phyloP scores from a whole-genome alignment of 371 early-diverging fungal genomes.

The Parasitella parasitica region DNA sequence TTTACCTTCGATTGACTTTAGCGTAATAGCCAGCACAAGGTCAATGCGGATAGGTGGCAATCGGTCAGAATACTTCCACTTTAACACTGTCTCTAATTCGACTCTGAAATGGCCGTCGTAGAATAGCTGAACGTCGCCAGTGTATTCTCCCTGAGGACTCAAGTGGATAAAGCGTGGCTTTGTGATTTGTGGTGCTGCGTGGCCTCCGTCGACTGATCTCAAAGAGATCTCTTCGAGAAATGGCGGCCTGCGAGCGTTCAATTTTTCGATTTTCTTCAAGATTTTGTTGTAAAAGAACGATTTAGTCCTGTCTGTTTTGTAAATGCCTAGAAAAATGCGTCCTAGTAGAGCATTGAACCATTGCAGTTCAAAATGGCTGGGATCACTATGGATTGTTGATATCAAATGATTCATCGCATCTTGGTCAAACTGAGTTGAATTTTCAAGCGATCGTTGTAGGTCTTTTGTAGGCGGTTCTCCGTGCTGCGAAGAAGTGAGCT shows the following conservation, averaged over 20 bases:
- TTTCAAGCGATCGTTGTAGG: slow-evolving; percentile 11
- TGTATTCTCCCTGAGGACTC: slow-evolving; percentile 69
- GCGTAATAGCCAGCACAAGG: slow-evolving; percentile 74
- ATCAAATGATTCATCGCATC: slow-evolving; percentile 56
- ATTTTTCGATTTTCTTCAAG: slow-evolving; percentile 58
- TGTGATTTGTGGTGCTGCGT: slow-evolving; percentile 79
- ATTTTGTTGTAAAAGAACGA: slow-evolving; percentile 65
- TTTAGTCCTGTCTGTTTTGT: slow-evolving; percentile 63
- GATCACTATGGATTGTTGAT: slow-evolving; percentile 54
- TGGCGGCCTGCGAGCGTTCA: slow-evolving; percentile 67
- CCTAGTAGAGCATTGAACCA: slow-evolving; percentile 93
- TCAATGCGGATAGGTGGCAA: slow-evolving; percentile 72
- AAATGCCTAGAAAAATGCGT: slow-evolving; percentile 72
- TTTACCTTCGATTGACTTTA: slow-evolving; percentile 69
- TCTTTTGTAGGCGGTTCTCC: slow-evolving; percentile 20
- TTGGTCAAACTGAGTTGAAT: slow-evolving; percentile 53
- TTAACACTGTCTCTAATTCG: slow-evolving; percentile 66
- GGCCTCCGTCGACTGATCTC: slow-evolving; percentile 73
- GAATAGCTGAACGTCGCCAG: slow-evolving; percentile 70
- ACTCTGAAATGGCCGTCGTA: slow-evolving; percentile 77
- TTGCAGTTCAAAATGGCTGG: slow-evolving; percentile 56
- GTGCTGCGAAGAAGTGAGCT: slow-evolving; percentile 15
- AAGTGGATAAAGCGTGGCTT: slow-evolving; percentile 71
- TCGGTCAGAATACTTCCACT: slow-evolving; percentile 38
- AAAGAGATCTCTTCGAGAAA: slow-evolving; percentile 83